Evolutionary conservation across 2,329 filamentous ascomycete genomes (phyloP), one percentile per base, ranked within the genome.

Genomic region (Pseudogymnoascus sp.): DNA sequence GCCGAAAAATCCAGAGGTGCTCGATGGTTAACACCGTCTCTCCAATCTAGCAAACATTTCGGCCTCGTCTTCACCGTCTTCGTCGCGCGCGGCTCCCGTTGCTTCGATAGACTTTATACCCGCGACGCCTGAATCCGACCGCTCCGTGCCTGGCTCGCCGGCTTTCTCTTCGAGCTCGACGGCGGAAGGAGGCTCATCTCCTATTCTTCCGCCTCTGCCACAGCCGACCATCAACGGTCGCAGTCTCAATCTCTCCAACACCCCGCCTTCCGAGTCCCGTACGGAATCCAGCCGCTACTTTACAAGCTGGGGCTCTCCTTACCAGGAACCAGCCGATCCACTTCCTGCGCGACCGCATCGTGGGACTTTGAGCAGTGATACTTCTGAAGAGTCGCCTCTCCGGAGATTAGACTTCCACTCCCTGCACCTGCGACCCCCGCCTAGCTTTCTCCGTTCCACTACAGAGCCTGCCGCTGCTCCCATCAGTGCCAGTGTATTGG

Each of bases 291-390:
- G 70, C 70, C 64, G 72, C 64, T 85, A 82, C 73, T 80, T 81
- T 64, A 94, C 91, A 58, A 92, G 88, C 73, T 96, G 92, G 92
- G 92, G 92, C 62, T 96, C 92, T 61, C 92, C 92, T 21, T 96
- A 96, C 76, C 87, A 89, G 61, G 82, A 81, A 65, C 82, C 87
- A 39, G 78, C 80, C 10, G 87, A 83, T 62, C 52, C 74, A 80
- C n/a, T 55, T 10, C 64, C 76, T 80, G 58, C n/a, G 4, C 48
- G n/a, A 29, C 48, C 48, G 29, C 79, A 79, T 60, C 75, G 75
- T 61, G 75, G 78, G 65, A 84, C 82, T 68, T 77, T 79, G 66
- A 82, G 81, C 71, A 87, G 83, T 73, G 83, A 72, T 81, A 75
- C 75, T 63, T 86, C 82, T 2, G 83, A 85, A 69, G 83, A 83